phyloP scores from a whole-genome alignment of 2,329 filamentous ascomycete genomes.

The Parascedosporium putredinis region DNA sequence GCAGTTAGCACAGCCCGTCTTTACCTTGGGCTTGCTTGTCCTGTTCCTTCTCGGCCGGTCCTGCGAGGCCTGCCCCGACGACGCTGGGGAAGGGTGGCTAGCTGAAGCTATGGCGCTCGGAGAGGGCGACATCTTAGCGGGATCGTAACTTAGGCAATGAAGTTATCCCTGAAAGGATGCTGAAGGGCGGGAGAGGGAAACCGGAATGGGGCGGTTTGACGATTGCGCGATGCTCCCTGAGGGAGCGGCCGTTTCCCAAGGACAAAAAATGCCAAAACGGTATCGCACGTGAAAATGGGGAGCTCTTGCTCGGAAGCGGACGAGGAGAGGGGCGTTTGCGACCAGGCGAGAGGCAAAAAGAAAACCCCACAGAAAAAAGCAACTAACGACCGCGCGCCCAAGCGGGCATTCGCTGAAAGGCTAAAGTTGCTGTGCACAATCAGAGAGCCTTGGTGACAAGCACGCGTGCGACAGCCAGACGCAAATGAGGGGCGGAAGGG shows the following conservation, averaged over 20 bases:
- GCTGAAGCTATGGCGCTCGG: background rate
- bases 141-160: no score
- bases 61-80: background rate
- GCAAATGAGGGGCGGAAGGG: background rate
- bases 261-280: no score
- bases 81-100: background rate
- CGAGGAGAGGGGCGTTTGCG: background rate
- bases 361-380: background rate
- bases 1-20: conserved; percentile 58
- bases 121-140: background rate
- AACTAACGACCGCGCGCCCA: background rate
- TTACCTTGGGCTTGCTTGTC: conserved; percentile 51
- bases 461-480: no score
- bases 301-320: background rate
- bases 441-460: no score
- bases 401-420: background rate
- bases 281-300: background rate
- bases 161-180: no score
- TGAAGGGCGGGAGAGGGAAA: background rate
- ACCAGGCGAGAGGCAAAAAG: background rate
- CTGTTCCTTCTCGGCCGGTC: conserved; percentile 31
- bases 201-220: no score
- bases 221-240: no score
- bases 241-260: background rate
- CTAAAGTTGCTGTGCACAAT: background rate